Conservation (phyloP, 2,329 filamentous ascomycete species). For the Venturia aucupariae region DNA sequence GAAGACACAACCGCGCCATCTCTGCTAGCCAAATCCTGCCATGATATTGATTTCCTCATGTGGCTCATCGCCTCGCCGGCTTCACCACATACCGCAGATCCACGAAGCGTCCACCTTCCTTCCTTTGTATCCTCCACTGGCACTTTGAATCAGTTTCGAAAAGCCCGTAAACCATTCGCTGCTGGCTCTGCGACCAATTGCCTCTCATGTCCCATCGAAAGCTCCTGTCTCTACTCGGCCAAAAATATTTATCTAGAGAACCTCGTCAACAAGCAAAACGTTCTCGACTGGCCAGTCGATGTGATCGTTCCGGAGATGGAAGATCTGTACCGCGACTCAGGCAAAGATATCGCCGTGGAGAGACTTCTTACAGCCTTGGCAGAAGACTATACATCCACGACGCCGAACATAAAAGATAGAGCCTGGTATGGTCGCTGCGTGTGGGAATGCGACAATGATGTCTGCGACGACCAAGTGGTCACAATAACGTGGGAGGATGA, state of each 20-base stretch:
- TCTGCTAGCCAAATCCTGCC: conserved; percentile 88
- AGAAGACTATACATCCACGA: conserved; percentile 51
- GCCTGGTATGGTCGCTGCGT: conserved; percentile 87
- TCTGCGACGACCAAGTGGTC: conserved; percentile 86
- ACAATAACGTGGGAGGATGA: conserved; percentile 82
- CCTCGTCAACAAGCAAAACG: conserved; percentile 52
- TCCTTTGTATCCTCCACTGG: conserved; percentile 65
- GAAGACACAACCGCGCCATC: conserved; percentile 66
- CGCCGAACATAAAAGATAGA: conserved; percentile 38
- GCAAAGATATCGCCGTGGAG: conserved; percentile 40
- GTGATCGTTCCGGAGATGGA: conserved; percentile 89
- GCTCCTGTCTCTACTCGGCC: conserved; percentile 74
- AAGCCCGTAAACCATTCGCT: conserved; percentile 60
- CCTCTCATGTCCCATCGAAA: conserved; percentile 64
- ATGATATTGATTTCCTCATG: conserved; percentile 86
- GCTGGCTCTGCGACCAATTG: conserved; percentile 82
- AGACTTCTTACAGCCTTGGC: conserved; percentile 40
- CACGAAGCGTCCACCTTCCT: conserved; percentile 54
- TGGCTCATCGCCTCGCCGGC: conserved; percentile 79
- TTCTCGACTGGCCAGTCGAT: conserved; percentile 71
- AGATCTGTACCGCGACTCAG: conserved; percentile 47
- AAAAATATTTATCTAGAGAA: conserved; percentile 70
- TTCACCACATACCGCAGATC: conserved; percentile 27
- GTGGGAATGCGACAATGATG: conserved; percentile 85
- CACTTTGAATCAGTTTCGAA: conserved; percentile 67